Evolutionary conservation across 176 grass and related monocot species (phyloP).

Genomic region (Echinochloa phyllopogon): DNA sequence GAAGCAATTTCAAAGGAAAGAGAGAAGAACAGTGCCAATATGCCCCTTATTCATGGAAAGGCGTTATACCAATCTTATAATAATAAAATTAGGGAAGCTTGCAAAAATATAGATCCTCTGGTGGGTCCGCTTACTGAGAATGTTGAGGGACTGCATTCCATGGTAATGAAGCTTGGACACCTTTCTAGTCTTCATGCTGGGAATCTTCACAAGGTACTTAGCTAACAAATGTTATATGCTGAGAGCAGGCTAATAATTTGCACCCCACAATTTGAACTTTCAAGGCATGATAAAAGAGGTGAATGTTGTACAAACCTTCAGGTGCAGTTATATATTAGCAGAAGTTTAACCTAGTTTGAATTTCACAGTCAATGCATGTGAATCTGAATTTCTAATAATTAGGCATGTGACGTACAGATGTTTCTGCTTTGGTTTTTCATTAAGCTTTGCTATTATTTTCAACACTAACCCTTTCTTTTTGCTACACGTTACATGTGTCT

Average conservation of each 20-base stretch:
- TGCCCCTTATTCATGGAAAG: constrained; percentile 77
- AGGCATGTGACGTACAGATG: not conserved
- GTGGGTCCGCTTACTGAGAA: constrained; percentile 62
- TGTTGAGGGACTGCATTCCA: constrained; percentile 79
- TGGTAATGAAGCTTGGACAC: constrained; percentile 84
- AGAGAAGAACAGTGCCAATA: constrained; percentile 59
- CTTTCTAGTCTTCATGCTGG: constrained; percentile 89
- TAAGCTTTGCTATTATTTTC: constrained; percentile 26
- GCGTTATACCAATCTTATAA: constrained; percentile 85
- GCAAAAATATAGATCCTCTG: constrained; percentile 64
- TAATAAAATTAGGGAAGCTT: constrained; percentile 82
- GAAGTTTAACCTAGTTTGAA: constrained; percentile 2
- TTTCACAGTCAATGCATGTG: not conserved
- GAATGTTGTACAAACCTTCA: not conserved
- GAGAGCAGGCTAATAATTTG: constrained; percentile 5
- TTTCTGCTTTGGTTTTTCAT: constrained; percentile 5
- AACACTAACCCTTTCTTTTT: constrained; percentile 18
- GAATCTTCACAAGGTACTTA: constrained; percentile 90
- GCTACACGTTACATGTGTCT: constrained; percentile 21
- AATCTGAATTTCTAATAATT: constrained; percentile 8
- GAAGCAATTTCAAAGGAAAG: constrained; percentile 71
- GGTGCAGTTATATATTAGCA: constrained; percentile 2
- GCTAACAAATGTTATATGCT: constrained; percentile 31
- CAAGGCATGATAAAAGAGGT: not conserved
- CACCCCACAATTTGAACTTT: not conserved